These are phyloP conservation scores for Colletotrichum coccodes DNA, from an alignment of 2,329 filamentous ascomycete genomes.

Conservation along the genomic window DNA sequence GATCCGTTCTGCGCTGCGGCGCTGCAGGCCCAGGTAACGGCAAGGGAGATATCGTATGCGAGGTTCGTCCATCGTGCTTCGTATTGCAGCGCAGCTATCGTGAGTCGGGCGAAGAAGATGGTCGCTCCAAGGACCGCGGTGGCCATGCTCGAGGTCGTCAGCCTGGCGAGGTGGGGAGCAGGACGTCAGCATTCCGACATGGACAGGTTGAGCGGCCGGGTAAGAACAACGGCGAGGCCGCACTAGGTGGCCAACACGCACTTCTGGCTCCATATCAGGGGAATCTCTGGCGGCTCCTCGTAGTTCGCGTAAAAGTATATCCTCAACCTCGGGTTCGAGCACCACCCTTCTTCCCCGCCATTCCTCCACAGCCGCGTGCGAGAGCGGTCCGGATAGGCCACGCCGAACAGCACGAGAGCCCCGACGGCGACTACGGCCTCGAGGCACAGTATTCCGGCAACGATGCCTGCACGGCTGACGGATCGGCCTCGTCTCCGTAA, in stretches of 20 bases:
- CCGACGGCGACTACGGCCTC: constrained; percentile 34
- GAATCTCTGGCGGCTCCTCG: constrained; percentile 40
- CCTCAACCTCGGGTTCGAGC: constrained; percentile 41
- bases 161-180: constrained; percentile 26
- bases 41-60: constrained; percentile 42
- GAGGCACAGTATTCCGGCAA: constrained; percentile 22
- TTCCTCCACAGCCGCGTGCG: constrained; percentile 40
- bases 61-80: constrained; percentile 32
- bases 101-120: constrained; percentile 38
- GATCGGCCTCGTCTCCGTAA: neutral
- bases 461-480: neutral
- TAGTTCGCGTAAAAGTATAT: constrained; percentile 45
- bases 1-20: constrained; percentile 35
- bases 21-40: constrained; percentile 40
- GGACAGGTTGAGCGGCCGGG: too few relatives aligned
- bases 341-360: constrained; percentile 42
- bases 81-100: constrained; percentile 37
- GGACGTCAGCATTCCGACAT: neutral
- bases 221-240: neutral
- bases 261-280: constrained; percentile 41
- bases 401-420: constrained; percentile 34
- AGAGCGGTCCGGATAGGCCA: constrained; percentile 38
- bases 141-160: constrained; percentile 41
- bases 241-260: too few relatives aligned
- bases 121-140: constrained; percentile 42